Base-by-base conservation (phyloP, 192 early-diverging fungal species). In the Backusella tarrabulga region DNA sequence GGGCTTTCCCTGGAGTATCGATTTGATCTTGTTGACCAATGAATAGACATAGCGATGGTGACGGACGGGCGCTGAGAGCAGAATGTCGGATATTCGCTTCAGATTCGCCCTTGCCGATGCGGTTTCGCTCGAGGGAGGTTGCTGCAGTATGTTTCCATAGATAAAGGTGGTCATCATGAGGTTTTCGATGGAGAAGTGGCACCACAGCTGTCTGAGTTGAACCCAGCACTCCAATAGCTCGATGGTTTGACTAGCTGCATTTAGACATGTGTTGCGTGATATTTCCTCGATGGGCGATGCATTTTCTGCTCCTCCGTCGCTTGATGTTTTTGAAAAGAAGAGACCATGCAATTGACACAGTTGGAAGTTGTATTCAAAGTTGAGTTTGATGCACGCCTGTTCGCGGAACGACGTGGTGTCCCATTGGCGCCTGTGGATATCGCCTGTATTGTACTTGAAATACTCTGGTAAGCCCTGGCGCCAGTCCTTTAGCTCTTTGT, bases 311-410 rank as follows among this genome's bases (percentile, higher is more conserved):
- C 4, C 23, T 11, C 11, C 11, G n/a, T 29, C 23, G 23, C 23
- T 12, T 6, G 69, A 76, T 17, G 79, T 38, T 19, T 46, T 76
- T 26, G 76, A 63, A 17, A 83, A 68, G 34, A 83, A 80, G 0
- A 76, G 63, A 0, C 72, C 77, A 72, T 83, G 75, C 0, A 83
- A 41, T 29, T 83, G 82, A 34, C 78, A 80, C 6, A 80, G 34
- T 29, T 77, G 79, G 29, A 80, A 83, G 32, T 83, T 76, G 66
- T 83, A 83, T 72, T 83, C 82, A 60, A 78, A 77, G 6, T 69
- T 77, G 34, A 83, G 79, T 34, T 83, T 83, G 6, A 83, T 67
- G 34, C 82, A 83, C 0, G 78, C 75, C 60, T 83, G 82, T 66
- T 83, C 82, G 12, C 73, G 70, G 38, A 83, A 83, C 26, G 78